Conservation (phyloP, 164 flowering plant species). For the Akebia trifoliata region DNA sequence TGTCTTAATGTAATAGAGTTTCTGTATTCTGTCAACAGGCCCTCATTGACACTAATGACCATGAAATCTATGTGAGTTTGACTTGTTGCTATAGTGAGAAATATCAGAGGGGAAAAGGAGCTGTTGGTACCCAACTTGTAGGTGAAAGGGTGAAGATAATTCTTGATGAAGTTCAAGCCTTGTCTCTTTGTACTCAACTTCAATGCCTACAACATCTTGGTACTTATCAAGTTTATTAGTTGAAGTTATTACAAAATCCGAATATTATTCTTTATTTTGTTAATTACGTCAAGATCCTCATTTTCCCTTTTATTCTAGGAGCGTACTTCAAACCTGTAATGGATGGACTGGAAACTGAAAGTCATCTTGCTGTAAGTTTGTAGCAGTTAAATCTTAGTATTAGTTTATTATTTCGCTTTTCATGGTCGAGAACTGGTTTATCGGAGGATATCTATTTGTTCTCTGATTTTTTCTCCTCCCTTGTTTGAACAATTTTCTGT, state of each 20-base stretch:
- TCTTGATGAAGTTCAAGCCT: constrained; percentile 68
- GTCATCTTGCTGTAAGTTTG: constrained; percentile 48
- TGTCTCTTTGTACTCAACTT: constrained; percentile 49
- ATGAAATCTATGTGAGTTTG: constrained; percentile 62
- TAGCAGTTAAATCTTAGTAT: background rate
- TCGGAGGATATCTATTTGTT: background rate
- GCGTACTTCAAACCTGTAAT: constrained; percentile 66
- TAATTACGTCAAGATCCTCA: too few relatives aligned
- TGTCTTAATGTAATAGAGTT: too few relatives aligned
- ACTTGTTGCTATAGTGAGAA: constrained; percentile 49
- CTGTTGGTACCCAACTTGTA: constrained; percentile 70
- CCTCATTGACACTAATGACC: constrained; percentile 71
- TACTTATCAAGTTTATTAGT: constrained; percentile 16
- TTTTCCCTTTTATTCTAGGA: constrained; percentile 41
- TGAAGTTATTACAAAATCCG: background rate
- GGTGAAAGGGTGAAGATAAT: constrained; percentile 89
- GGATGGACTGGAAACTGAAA: constrained; percentile 55
- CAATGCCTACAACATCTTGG: constrained; percentile 80
- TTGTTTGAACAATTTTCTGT: constrained; percentile 12
- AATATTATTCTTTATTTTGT: background rate
- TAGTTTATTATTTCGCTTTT: background rate
- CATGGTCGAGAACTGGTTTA: background rate
- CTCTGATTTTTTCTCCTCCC: background rate
- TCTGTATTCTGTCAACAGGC: constrained; percentile 45
- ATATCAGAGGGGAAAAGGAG: constrained; percentile 48